Evolutionary conservation across 106 monocot species (phyloP).

Genomic region (Narthecium ossifragum): DNA sequence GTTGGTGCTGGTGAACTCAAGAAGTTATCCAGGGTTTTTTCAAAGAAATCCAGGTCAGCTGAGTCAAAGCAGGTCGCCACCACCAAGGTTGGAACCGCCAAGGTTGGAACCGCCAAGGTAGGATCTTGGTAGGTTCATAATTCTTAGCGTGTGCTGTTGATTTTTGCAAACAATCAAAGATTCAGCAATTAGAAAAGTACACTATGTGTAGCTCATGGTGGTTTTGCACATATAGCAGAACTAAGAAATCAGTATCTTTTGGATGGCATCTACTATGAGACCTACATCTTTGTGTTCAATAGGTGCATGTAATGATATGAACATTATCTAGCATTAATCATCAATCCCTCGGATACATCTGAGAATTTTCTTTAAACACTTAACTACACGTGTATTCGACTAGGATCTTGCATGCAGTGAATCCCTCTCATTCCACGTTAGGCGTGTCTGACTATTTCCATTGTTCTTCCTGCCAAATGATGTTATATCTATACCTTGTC

Average conservation of each 20-base stretch:
- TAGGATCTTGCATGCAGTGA: no score
- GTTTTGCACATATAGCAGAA: neutral
- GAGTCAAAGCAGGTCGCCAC: constrained; percentile 29
- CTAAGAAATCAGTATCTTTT: neutral
- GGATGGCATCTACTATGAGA: neutral
- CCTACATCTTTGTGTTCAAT: neutral
- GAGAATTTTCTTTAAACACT: no score
- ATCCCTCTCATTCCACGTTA: no score
- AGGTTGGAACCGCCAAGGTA: no score
- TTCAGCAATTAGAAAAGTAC: neutral
- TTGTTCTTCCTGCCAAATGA: no score
- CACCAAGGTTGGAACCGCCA: constrained; percentile 49
- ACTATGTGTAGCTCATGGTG: no score
- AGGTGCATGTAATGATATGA: neutral
- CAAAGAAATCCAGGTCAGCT: constrained; percentile 51
- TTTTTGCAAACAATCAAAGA: neutral
- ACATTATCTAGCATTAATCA: no score
- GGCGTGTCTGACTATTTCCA: no score
- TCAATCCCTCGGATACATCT: no score
- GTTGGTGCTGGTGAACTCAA: constrained; percentile 7
- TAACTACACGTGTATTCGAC: no score
- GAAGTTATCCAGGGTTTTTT: constrained; percentile 44
- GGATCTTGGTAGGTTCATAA: constrained; percentile 1
- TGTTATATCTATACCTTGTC: neutral
- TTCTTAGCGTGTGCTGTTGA: neutral